Base-by-base conservation (phyloP, 192 early-diverging fungal species). In the Rhizophagus sp. region DNA sequence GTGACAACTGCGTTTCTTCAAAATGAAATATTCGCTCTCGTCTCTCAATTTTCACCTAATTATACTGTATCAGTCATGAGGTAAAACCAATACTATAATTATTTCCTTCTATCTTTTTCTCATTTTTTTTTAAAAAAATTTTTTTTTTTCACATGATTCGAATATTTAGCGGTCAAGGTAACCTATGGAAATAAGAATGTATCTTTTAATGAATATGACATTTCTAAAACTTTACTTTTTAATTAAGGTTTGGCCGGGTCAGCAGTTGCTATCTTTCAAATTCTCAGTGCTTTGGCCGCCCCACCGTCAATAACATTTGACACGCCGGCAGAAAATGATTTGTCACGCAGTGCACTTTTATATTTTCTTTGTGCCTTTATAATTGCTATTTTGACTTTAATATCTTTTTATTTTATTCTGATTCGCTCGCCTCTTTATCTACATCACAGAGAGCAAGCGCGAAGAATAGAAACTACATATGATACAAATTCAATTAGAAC, bases 21-120 rank as follows among this genome's bases (percentile, higher is more conserved):
- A 63, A 90, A 90, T 73, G 92, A 88, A 65, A 82, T 92, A 44
- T 94, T 96, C 85, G 92, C 90, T 27, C 83, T 92, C n/a, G 92
- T 90, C 0, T 87, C 90, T 13, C 89, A 88, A 50, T 93, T 95
- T 79, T 89, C 93, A 10, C 88, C 91, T 8, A 83, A 82, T 33
- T 90, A 94, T 78, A 85, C 90, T 22, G 92, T 95, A 79, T 93
- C 92, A 4, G 89, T 94, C 8, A 88, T 96, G 83, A 89, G 92
- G 89, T 90, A 86, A 75, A 25, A 6, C 62, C n/a, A 68, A 33
- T 44, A 73, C 34, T 39, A 68, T 62, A 41, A 41, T 41, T 8
- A 41, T 41, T 39, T 39, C 6, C 5, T 41, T 41, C 39, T 41
- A 6, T 41, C 6, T 8, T 5, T 50, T 24, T 41, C 13, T 49